Conservation (phyloP, 208 protist species). For the Acanthamoeba lenticulata region DNA sequence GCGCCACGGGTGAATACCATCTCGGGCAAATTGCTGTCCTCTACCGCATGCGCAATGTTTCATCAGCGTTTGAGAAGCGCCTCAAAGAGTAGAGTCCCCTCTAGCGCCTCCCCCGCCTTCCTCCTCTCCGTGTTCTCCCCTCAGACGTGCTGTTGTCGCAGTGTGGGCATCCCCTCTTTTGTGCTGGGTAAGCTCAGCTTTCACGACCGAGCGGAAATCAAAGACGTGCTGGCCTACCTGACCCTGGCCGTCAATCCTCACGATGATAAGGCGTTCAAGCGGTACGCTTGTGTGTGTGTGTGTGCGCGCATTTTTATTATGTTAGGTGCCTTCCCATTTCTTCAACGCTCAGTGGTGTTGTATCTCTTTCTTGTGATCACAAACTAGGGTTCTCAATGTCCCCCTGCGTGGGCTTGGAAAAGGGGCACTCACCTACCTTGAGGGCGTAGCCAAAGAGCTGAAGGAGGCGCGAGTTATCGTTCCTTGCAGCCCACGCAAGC, state of each 20-base stretch:
- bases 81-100: neutral
- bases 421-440: slow-evolving; percentile 18
- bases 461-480: neutral
- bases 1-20: neutral
- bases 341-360: no score
- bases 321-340: no score
- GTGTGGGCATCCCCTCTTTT: neutral
- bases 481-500: neutral
- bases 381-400: neutral
- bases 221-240: neutral
- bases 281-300: no score
- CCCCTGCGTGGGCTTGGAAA: neutral
- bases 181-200: neutral
- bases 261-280: neutral
- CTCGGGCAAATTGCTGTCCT: neutral
- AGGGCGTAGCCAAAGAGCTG: neutral
- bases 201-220: neutral
- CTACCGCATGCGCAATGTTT: neutral
- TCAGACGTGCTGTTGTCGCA: neutral
- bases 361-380: no score
- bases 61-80: neutral
- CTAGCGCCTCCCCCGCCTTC: neutral
- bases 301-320: neutral
- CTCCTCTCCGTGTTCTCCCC: neutral
- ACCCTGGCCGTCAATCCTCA: neutral